phyloP scores from a whole-genome alignment of 352 stramenopile species.

The Peronospora destructor region DNA sequence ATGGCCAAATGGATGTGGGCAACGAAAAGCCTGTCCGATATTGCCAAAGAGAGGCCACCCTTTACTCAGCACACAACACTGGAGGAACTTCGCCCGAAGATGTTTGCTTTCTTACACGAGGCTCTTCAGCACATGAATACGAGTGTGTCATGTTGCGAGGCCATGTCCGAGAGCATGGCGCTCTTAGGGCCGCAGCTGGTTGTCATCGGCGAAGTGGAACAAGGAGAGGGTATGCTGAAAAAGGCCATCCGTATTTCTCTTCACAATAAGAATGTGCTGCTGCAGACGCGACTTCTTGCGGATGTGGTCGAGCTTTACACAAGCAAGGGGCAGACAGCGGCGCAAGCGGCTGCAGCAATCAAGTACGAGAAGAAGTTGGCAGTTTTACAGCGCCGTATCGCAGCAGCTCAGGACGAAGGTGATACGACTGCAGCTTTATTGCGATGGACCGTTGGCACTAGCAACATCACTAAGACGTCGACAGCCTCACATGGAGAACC shows the following conservation, averaged over 20 bases:
- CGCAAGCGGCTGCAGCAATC: slow-evolving; percentile 36
- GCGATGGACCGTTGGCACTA: slow-evolving; percentile 32
- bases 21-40: slow-evolving; percentile 28
- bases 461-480: slow-evolving; percentile 5
- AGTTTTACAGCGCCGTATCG: slow-evolving; percentile 41
- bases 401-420: slow-evolving; percentile 36
- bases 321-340: slow-evolving; percentile 30
- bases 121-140: slow-evolving; percentile 37
- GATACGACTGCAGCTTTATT: slow-evolving; percentile 37
- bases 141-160: slow-evolving; percentile 48
- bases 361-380: slow-evolving; percentile 70
- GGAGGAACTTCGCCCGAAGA: slow-evolving; percentile 40
- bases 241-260: slow-evolving; percentile 45
- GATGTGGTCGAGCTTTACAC: slow-evolving; percentile 51
- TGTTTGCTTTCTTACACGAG: slow-evolving; percentile 41
- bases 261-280: slow-evolving; percentile 59
- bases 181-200: slow-evolving; percentile 56
- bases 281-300: slow-evolving; percentile 58
- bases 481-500: slow-evolving; percentile 14
- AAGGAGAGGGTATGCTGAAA: slow-evolving; percentile 57
- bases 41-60: neutral
- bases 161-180: slow-evolving; percentile 60
- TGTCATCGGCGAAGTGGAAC: slow-evolving; percentile 28
- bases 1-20: slow-evolving; percentile 76
- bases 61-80: slow-evolving; percentile 28